Base-by-base conservation (phyloP, 495 filamentous ascomycete species). In the Haplographium delicatum region DNA sequence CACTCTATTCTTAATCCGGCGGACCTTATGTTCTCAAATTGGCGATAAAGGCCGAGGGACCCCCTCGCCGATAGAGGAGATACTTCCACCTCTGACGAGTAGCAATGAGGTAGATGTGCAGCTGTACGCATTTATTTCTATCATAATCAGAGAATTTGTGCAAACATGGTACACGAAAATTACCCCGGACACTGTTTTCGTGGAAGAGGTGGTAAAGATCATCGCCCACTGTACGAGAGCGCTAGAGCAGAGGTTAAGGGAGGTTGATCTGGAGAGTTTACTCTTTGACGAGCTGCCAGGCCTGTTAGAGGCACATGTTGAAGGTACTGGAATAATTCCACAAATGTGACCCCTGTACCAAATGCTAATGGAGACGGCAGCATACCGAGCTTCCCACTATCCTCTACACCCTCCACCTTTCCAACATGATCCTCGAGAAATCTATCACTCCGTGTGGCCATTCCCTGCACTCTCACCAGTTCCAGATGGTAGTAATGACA, bases 121-220 rank as follows among this genome's bases (percentile, higher is more conserved):
- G 64, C 76, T 98, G 24, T 98, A 96, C 62, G 93, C 88, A 10
- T 74, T 97, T 22, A 76, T 98, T 46, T 85, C 93, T 27, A 83
- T 96, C 47, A 80, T 97, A 53, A 76, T 95, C 43, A 80, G 84
- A 59, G 91, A 96, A 54, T 89, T 88, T 64, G 85, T 97, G 18
- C 81, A 89, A 50, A 85, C 82, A 47, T 98, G 93, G 93, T 98
- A 98, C 68, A 75, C 73, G 39, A 88, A 85, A 60, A 89, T 98
- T 62, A 97, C 91, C 1, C 78, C 89, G 3, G 94, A 98, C 64
- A 84, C 89, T 50, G 73, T 77, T 1, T 87, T 98, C 56, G 82
- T 91, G 44, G 80, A 85, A 58, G 94, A 96, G 67, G 78, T 95
- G 35, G 74, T 97, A 26, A 82, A 84, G 61, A 82, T 95, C 45